Evolutionary conservation across 495 filamentous ascomycete genomes (phyloP), one percentile per base, ranked within the genome.

Genomic region (Xylaria flabelliformis): DNA sequence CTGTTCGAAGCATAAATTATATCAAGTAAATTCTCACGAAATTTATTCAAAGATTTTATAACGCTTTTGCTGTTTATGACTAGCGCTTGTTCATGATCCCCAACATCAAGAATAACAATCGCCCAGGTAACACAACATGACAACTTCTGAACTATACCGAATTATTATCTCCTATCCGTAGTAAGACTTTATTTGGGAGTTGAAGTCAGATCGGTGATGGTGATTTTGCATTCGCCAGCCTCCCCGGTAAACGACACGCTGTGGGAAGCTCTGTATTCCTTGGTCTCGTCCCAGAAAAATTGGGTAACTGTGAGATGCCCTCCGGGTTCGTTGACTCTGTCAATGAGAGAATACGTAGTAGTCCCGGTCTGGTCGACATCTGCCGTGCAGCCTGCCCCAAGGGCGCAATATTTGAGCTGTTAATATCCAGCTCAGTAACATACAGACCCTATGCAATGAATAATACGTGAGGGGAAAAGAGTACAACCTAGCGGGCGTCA

Each of bases 261-360:
- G 29, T 29, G 29, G 29, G 55, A 59, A 36, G 55, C 55, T 4
- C 29, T 59, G 55, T 59, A 36, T 36, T 59, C 29, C 10, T 59
- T 59, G 12, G 26, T 36, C 15, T 15, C 55, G 13, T 59, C 55
- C 55, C 55, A 59, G 55, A 34, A 59, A 12, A 36, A 17, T 29
- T 59, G 55, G 55, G 55, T 59, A 29, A 59, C 55, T 29, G 55
- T 59, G 55, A 59, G 55, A 15, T 59, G 29, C 19, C 55, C 55
- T 36, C 36, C 55, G 15, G 55, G 55, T 4, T 59, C 55, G 29
- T 36, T 36, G 55, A 59, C 55, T 59, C 55, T 59, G 55, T 59
- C 1, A 29, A 59, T 59, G 55, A 59, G 55, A 13, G 29, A 59
- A 29, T 59, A 59, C 29, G 1, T 36, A 8, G 29, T 34, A 19